Conservation (phyloP, 805 yeast genomes). For the Suhomyces kilbournensis region DNA sequence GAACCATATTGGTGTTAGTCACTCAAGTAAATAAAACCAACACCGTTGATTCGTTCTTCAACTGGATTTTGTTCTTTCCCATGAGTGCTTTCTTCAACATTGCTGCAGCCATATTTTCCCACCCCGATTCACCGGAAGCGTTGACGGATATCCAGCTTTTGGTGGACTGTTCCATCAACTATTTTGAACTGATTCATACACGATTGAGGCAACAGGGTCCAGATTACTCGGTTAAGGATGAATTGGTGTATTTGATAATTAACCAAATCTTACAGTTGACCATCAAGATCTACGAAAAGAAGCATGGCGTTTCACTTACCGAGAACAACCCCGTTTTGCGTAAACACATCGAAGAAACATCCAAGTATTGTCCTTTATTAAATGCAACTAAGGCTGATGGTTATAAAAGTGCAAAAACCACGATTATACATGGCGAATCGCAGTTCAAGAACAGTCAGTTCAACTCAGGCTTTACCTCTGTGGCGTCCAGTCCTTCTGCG, state of each 20-base stretch:
- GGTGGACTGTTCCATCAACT: constrained; percentile 19
- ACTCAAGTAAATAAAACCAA: constrained; percentile 18
- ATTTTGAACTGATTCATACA: constrained; percentile 6
- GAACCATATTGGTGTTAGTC: constrained; percentile 32
- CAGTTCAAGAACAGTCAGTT: not conserved
- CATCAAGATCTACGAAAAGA: not conserved
- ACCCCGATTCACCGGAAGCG: constrained; percentile 26
- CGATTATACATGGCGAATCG: not conserved
- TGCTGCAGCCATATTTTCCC: constrained; percentile 20
- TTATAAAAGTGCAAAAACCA: not conserved
- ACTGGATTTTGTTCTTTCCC: constrained; percentile 34
- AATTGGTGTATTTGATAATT: not conserved
- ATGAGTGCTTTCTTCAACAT: constrained; percentile 26
- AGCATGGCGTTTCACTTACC: not conserved
- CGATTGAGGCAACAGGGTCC: constrained; percentile 1
- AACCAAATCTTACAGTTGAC: not conserved
- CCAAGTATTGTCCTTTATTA: not conserved
- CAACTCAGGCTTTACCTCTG: not conserved
- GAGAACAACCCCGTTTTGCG: not conserved
- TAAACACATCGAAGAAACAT: not conserved
- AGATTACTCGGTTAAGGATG: not conserved
- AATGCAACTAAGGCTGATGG: not conserved
- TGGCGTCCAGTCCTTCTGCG: not conserved
- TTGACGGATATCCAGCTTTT: constrained; percentile 28
- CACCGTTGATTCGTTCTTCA: constrained; percentile 21